These are phyloP conservation scores for Globisporangium cylindrosporum DNA, from an alignment of 352 stramenopile genomes.

Conservation along the genomic window DNA sequence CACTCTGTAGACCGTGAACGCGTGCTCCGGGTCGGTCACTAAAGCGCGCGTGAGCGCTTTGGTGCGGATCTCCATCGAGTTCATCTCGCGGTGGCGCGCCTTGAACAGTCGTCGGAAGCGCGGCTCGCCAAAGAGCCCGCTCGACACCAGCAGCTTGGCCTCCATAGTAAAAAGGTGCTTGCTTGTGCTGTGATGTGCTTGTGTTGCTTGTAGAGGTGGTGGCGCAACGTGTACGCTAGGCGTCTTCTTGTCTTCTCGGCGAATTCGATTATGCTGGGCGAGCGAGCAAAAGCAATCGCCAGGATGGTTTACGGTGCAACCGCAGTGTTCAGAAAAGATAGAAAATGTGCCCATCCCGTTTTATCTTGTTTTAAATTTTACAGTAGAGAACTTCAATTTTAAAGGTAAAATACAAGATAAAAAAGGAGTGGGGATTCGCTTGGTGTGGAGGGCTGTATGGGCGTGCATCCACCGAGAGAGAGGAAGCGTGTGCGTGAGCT, in stretches of 20 bases:
- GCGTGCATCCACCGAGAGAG: neutral
- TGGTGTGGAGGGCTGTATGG: neutral
- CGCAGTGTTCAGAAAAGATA: too few species aligned
- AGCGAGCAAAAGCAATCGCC: neutral
- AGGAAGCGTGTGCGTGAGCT: neutral
- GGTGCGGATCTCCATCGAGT: slow-evolving; percentile 25
- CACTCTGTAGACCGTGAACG: slow-evolving; percentile 39
- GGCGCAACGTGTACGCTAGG: neutral
- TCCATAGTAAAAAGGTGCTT: neutral
- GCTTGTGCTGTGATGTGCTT: neutral
- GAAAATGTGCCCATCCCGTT: too few species aligned
- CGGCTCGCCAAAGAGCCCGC: slow-evolving; percentile 22
- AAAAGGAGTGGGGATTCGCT: neutral
- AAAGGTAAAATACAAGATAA: too few species aligned
- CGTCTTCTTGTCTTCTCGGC: slow-evolving; percentile 1
- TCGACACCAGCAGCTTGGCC: slow-evolving; percentile 12
- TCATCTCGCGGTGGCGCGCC: slow-evolving; percentile 28
- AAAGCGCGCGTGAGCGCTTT: slow-evolving; percentile 5
- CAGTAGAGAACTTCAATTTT: too few species aligned
- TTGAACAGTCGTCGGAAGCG: slow-evolving; percentile 28
- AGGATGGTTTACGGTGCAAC: too few species aligned
- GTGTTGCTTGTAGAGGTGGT: neutral
- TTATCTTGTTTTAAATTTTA: too few species aligned
- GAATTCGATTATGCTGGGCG: neutral
- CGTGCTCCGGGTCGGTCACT: slow-evolving; percentile 1